These are phyloP conservation scores for Starmera amethionina DNA, from an alignment of 805 yeast genomes.

Conservation along the genomic window DNA sequence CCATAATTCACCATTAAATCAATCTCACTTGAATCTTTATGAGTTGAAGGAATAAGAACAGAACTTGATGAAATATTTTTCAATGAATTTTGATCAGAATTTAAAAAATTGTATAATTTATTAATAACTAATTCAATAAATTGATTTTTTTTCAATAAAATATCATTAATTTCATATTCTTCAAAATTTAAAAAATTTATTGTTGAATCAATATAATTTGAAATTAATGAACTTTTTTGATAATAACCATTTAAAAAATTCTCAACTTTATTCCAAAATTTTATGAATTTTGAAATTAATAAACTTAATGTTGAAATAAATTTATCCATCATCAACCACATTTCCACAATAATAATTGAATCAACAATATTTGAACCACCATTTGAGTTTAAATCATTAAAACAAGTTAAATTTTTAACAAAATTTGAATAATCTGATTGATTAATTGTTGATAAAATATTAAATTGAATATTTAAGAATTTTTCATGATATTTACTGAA, in stretches of 20 bases:
- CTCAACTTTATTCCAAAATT: conserved; percentile 45
- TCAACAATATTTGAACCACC: conserved; percentile 31
- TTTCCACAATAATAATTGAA: conserved; percentile 43
- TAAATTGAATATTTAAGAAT: conserved; percentile 29
- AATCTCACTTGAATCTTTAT: conserved; percentile 20
- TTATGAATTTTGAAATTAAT: conserved; percentile 30
- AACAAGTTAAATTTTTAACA: conserved; percentile 6
- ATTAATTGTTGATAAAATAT: conserved; percentile 28
- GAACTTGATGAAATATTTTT: conserved; percentile 1
- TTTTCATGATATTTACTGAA: conserved; percentile 31
- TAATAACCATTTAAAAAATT: conserved; percentile 42
- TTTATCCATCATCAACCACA: conserved; percentile 44
- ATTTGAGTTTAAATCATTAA: neutral
- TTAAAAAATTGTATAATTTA: conserved; percentile 21
- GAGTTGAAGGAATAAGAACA: conserved; percentile 3
- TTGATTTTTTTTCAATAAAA: conserved; percentile 28
- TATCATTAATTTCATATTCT: conserved; percentile 29
- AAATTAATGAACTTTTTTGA: conserved; percentile 23
- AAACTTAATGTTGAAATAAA: conserved; percentile 31
- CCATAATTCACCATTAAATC: conserved; percentile 26
- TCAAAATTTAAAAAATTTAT: conserved; percentile 30
- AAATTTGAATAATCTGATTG: conserved; percentile 23
- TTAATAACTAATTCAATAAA: conserved; percentile 26
- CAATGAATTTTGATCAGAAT: conserved; percentile 20
- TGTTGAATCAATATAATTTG: conserved; percentile 22